These are phyloP conservation scores for Penicillium alfredii DNA, from an alignment of 495 filamentous ascomycete species.

Conservation along the genomic window DNA sequence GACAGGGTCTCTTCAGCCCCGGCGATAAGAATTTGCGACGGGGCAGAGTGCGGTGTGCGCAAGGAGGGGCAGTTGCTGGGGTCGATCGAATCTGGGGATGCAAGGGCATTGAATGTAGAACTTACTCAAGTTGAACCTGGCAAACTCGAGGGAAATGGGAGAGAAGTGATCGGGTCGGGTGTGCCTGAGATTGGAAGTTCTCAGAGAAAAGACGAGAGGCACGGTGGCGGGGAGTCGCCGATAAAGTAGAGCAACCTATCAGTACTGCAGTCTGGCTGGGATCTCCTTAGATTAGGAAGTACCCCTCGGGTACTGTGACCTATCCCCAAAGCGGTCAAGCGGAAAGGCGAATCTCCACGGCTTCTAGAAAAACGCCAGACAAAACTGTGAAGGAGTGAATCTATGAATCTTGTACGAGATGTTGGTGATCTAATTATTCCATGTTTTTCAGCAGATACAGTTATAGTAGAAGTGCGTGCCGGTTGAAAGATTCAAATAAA, in stretches of 20 bases:
- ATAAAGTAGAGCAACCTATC: slow-evolving; percentile 5
- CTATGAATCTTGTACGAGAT: too few relatives aligned
- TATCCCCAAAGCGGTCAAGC: slow-evolving; percentile 9
- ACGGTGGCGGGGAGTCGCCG: slow-evolving; percentile 8
- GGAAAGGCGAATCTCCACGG: slow-evolving; percentile 7
- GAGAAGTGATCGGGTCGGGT: too few relatives aligned
- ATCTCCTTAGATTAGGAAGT: background rate
- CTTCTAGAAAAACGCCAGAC: background rate
- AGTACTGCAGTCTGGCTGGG: background rate
- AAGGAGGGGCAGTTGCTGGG: slow-evolving; percentile 18
- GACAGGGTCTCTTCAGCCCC: too few relatives aligned
- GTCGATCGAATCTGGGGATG: too few relatives aligned
- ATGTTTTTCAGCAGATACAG: too few relatives aligned
- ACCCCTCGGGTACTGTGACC: slow-evolving; percentile 4
- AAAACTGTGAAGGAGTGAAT: background rate
- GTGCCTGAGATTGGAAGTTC: background rate
- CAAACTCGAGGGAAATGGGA: background rate
- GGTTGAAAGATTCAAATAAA: too few relatives aligned
- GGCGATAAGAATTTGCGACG: slow-evolving; percentile 20
- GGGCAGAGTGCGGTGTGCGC: slow-evolving; percentile 5
- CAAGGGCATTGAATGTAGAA: too few relatives aligned
- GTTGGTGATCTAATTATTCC: too few relatives aligned
- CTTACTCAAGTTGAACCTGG: too few relatives aligned
- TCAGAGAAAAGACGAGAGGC: background rate
- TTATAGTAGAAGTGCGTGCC: too few relatives aligned